Evolutionary conservation across 192 early-diverging fungal species (phyloP).

Genomic region (Coemansia sp.): DNA sequence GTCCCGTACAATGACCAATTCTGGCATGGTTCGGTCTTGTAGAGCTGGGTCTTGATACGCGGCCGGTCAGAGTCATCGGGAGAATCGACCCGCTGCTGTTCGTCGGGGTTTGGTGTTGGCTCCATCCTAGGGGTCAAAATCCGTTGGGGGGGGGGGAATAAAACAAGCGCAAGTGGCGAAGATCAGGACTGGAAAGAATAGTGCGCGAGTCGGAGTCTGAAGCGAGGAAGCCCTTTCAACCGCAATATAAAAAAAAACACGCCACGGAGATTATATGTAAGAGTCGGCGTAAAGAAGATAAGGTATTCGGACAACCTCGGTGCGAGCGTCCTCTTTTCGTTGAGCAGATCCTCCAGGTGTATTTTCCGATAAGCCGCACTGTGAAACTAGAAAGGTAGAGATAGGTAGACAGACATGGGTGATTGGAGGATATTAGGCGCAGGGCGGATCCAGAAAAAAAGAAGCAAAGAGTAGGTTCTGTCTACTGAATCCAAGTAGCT

Average conservation of each 20-base stretch:
- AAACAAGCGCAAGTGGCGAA: not conserved
- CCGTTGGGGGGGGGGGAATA: not conserved
- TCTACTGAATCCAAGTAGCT: not conserved
- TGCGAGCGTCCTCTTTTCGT: not conserved
- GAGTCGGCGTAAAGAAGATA: not conserved
- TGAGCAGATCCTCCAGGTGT: not conserved
- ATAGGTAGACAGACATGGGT: not conserved
- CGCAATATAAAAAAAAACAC: not conserved
- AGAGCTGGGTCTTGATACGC: constrained; percentile 58
- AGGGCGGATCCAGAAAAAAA: constrained; percentile 1
- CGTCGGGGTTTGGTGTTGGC: not conserved
- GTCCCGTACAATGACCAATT: constrained; percentile 51
- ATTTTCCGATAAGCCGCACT: not conserved
- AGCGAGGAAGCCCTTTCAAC: not conserved
- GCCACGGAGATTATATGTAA: not conserved
- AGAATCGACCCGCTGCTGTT: constrained; percentile 2
- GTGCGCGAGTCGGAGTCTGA: constrained; percentile 21
- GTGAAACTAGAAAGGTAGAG: not conserved
- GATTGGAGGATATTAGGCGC: not conserved
- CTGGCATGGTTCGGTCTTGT: constrained; percentile 78
- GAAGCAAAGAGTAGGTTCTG: not conserved
- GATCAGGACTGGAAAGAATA: not conserved
- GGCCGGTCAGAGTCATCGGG: constrained; percentile 23
- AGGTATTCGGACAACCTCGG: not conserved
- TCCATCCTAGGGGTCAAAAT: not conserved